These are phyloP conservation scores for Annona squamosa DNA, from an alignment of 164 flowering plant genomes.

Conservation along the genomic window DNA sequence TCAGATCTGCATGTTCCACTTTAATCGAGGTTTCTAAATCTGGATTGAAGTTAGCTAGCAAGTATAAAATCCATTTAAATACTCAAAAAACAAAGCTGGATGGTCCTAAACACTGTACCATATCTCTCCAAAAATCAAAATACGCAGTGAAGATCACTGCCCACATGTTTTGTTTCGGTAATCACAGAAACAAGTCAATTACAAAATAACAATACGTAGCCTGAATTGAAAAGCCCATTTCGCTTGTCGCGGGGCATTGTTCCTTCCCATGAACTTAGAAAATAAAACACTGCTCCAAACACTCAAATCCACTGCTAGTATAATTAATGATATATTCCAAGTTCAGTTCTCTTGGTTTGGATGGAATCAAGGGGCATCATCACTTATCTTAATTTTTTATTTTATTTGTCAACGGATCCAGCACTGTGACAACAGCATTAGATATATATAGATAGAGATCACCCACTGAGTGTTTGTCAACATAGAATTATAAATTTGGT, in stretches of 20 bases:
- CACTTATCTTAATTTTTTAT: too few species aligned
- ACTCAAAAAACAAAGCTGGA: not conserved
- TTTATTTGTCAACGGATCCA: too few species aligned
- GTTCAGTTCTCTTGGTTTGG: too few species aligned
- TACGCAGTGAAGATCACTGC: slow-evolving; percentile 17
- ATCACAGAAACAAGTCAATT: not conserved
- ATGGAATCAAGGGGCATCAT: too few species aligned
- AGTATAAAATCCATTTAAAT: not conserved
- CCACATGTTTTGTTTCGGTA: slow-evolving; percentile 16
- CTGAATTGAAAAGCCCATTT: not conserved
- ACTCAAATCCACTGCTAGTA: not conserved
- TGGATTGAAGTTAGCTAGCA: too few species aligned
- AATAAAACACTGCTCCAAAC: not conserved
- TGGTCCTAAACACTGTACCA: slow-evolving; percentile 1
- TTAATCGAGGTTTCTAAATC: too few species aligned
- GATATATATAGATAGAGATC: too few species aligned
- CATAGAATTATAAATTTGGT: too few species aligned
- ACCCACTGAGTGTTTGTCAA: too few species aligned
- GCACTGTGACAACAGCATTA: too few species aligned
- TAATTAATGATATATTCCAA: too few species aligned
- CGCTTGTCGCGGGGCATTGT: not conserved
- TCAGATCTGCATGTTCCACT: not conserved
- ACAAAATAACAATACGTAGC: not conserved
- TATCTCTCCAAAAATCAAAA: slow-evolving; percentile 4
- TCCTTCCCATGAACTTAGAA: not conserved